A percentile compares a stretch with the other conserved stretches of the same genome.
Conservation (phyloP, 495 filamentous ascomycete species). For the Daldinia decipiens region DNA sequence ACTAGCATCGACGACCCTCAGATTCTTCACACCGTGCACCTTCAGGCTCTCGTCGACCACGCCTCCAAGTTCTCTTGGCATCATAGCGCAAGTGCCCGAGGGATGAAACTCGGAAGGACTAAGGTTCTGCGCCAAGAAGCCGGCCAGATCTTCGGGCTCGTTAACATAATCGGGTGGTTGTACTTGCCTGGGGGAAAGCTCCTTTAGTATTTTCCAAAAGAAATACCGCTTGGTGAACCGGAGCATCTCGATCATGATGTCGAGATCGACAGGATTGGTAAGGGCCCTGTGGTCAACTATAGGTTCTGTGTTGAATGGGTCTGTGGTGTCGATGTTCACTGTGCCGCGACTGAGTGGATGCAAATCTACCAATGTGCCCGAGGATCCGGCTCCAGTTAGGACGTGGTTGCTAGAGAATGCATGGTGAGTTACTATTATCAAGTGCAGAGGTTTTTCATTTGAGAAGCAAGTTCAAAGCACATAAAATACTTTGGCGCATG, state of each 20-base stretch:
- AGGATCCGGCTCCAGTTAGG: conserved; percentile 47
- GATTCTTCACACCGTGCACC: conserved; percentile 53
- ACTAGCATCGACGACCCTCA: conserved; percentile 58
- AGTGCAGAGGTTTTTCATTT: background rate
- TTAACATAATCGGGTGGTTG: conserved; percentile 47
- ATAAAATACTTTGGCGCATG: too few relatives aligned
- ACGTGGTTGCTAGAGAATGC: conserved; percentile 47
- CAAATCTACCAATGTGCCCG: conserved; percentile 53
- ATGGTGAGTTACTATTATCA: conserved; percentile 10
- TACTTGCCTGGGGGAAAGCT: conserved; percentile 42
- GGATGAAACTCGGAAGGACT: conserved; percentile 58
- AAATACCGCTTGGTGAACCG: conserved; percentile 54
- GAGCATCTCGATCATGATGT: conserved; percentile 55
- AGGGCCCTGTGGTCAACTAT: conserved; percentile 61
- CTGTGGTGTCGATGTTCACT: conserved; percentile 55
- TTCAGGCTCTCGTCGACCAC: conserved; percentile 57
- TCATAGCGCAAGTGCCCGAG: conserved; percentile 64
- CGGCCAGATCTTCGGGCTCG: conserved; percentile 47
- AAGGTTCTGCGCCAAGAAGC: conserved; percentile 46
- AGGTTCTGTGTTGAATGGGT: conserved; percentile 52
- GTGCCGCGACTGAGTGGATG: conserved; percentile 60
- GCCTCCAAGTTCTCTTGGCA: conserved; percentile 65
- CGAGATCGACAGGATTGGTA: conserved; percentile 59
- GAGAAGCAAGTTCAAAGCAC: too few relatives aligned
- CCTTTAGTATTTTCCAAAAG: conserved; percentile 49